These are phyloP conservation scores for Emmonsia crescens DNA, from an alignment of 2,329 filamentous ascomycete species.

Conservation along the genomic window DNA sequence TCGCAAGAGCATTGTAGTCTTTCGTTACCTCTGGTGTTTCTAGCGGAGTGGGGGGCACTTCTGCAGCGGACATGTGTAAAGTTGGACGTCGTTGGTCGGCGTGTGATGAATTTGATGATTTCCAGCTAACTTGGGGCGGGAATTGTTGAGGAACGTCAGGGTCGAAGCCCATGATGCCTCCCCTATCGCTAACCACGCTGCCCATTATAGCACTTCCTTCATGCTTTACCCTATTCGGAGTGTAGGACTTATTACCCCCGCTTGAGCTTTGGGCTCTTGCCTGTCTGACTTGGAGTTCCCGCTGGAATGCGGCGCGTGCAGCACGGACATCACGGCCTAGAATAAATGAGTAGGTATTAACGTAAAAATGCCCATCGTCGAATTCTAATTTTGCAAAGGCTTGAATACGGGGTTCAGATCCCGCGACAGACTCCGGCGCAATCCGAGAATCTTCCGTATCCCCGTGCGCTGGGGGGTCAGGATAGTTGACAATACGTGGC, in stretches of 20 bases:
- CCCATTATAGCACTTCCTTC: slow-evolving; percentile 37
- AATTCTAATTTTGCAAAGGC: slow-evolving; percentile 56
- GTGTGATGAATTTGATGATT: slow-evolving; percentile 43
- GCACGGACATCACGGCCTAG: slow-evolving; percentile 51
- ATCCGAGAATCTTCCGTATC: slow-evolving; percentile 19
- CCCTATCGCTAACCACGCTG: slow-evolving; percentile 45
- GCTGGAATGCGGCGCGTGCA: slow-evolving; percentile 36
- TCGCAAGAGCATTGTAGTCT: slow-evolving; percentile 39
- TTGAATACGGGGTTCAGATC: slow-evolving; percentile 39
- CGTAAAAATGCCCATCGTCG: slow-evolving; percentile 54
- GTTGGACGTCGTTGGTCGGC: slow-evolving; percentile 22
- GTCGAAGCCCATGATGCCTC: slow-evolving; percentile 43
- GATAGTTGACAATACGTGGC: slow-evolving; percentile 14
- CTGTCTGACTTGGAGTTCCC: slow-evolving; percentile 34
- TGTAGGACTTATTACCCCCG: slow-evolving; percentile 33
- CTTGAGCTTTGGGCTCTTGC: slow-evolving; percentile 38
- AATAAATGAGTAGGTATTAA: slow-evolving; percentile 52
- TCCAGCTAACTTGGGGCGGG: slow-evolving; percentile 31
- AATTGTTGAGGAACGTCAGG: slow-evolving; percentile 32
- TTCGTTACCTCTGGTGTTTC: slow-evolving; percentile 18
- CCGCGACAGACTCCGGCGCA: slow-evolving; percentile 26
- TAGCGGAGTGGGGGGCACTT: slow-evolving; percentile 5
- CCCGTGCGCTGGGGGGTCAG: slow-evolving; percentile 21
- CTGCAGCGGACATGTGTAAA: slow-evolving; percentile 13
- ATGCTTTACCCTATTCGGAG: slow-evolving; percentile 35